These are phyloP conservation scores for Ordospora colligata DNA, from an alignment of 371 early-diverging fungal genomes.

Conservation along the genomic window DNA sequence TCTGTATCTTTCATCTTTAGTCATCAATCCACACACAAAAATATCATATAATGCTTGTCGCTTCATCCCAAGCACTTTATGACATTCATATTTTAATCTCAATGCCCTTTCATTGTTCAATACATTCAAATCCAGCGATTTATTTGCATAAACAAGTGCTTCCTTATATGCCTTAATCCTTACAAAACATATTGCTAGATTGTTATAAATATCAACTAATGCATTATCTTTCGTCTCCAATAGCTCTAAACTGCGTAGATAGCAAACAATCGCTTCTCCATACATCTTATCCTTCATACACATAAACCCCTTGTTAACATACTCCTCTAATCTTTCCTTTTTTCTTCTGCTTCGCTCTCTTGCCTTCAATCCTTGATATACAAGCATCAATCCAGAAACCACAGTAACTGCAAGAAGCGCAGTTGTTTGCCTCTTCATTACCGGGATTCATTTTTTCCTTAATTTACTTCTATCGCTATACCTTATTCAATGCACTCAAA, in stretches of 20 bases:
- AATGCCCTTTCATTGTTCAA: neutral
- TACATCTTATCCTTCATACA: conserved; percentile 1
- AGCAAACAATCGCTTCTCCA: neutral
- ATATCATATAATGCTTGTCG: neutral
- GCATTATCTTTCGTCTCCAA: neutral
- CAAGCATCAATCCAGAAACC: neutral
- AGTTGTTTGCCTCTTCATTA: neutral
- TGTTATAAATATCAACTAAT: neutral
- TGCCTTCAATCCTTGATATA: neutral
- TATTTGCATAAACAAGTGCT: neutral
- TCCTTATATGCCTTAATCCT: conserved; percentile 7
- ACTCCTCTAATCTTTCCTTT: neutral
- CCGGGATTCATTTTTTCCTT: neutral
- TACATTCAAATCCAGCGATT: neutral
- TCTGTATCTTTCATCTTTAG: conserved; percentile 1
- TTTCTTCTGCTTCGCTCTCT: neutral
- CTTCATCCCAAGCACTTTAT: neutral
- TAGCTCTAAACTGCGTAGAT: neutral
- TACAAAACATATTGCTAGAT: neutral
- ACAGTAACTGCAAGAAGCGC: neutral
- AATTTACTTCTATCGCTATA: no score
- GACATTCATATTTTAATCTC: conserved; percentile 18
- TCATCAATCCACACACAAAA: conserved; percentile 1
- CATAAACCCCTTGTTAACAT: neutral
- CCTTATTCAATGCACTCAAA: no score